Base-by-base conservation (phyloP, 345 rosid genomes). In the Syzygium aqueum region DNA sequence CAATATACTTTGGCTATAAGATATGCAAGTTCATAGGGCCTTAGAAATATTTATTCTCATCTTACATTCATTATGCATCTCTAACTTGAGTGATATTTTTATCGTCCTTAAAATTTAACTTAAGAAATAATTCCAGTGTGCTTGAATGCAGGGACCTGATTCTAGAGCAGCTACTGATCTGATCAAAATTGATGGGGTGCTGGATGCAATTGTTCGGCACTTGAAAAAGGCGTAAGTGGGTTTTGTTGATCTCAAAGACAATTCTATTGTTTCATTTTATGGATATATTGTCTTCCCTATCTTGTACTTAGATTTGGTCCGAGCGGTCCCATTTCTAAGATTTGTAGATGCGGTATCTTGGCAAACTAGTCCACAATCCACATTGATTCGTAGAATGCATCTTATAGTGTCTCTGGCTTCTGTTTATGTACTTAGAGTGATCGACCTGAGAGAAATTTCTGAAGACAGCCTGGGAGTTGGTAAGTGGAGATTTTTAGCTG, bases 141-240 rank as follows among this genome's bases (percentile, higher is more conserved):
- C 22, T 85, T 93, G 90, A 46, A 87, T 91, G 84, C 91, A 97
- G 99, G 99, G 99, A 87, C 99, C 98, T 53, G 97, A 95, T 89
- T 90, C 96, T 89, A 95, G 93, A 91, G 98, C 96, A 30, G 99
- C 96, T 57, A 92, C 94, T 5, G 95, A 95, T 89, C 99, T 97
- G 57, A 93, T 94, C 40, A 93, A 85, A 90, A 94, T 95, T 50
- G 97, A 97, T 85, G 96, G 98, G 83, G 90, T 95, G 84, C 88
- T 93, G 63, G 98, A 95, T 61, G 96, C 98, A 88, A 94, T 97
- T 90, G 91, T 94, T 89, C 93, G 97, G 57, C 99, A 97, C 93
- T 90, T 96, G 85, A 93, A 92, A 88, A 96, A 92, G 89, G 93
- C 94, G 98, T 97, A 91, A 93, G 98, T 73, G 82, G 49, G 49